phyloP scores from a whole-genome alignment of 148 eudicot species.

The Fagopyrum tataricum region DNA sequence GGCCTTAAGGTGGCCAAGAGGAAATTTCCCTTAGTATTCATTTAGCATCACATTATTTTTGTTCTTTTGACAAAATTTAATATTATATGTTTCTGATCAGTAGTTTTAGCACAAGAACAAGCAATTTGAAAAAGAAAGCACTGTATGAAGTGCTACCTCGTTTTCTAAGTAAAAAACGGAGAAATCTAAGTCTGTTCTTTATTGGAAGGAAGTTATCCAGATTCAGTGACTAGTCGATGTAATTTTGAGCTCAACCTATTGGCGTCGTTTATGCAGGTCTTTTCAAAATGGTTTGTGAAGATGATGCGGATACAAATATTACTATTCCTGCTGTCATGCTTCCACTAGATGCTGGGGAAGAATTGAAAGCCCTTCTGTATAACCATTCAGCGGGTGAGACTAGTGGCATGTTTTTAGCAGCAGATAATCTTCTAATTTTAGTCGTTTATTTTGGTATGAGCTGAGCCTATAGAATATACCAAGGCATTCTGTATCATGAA shows the following conservation, averaged over 20 bases:
- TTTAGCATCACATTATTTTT: background rate
- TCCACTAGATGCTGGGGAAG: conserved; percentile 74
- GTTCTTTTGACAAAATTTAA: background rate
- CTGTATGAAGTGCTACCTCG: background rate
- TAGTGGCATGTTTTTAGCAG: background rate
- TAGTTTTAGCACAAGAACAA: background rate
- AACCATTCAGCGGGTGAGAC: conserved; percentile 62
- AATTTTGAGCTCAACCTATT: background rate
- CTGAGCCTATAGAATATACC: background rate
- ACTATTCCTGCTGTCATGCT: conserved; percentile 91
- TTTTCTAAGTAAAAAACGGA: background rate
- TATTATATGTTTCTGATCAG: background rate
- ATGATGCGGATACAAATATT: conserved; percentile 56
- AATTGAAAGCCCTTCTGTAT: conserved; percentile 37
- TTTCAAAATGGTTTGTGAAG: conserved; percentile 97
- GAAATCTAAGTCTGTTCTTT: background rate
- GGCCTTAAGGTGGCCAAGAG: background rate
- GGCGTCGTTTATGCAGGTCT: conserved; percentile 48
- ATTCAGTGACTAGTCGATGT: background rate
- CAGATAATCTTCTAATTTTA: background rate
- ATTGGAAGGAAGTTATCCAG: background rate
- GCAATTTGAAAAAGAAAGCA: background rate
- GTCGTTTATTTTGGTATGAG: background rate
- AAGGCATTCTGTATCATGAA: background rate
- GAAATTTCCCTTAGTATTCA: background rate